Base-by-base conservation (phyloP, 1,284 basidiomycete genomes). In the Moniliophthora roreri region DNA sequence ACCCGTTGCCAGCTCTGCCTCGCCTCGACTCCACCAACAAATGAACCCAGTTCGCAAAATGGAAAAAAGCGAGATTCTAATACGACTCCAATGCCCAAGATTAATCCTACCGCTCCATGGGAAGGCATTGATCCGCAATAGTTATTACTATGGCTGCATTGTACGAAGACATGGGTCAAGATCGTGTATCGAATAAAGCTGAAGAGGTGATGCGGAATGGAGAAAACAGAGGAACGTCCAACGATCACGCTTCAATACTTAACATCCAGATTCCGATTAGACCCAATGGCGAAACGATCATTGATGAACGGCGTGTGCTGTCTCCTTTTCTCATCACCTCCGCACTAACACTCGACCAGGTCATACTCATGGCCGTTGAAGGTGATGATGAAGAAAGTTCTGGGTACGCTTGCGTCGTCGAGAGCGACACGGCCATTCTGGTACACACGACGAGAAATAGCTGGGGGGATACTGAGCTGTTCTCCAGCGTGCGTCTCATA, bases 361-460 rank as follows among this genome's bases (percentile, higher is more conserved):
- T 91, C 88, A 13, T 13, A 82, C 85, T 53, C 85, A 93, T 34
- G 88, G 91, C 61, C 81, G 73, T 77, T 48, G 73, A 74, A 32
- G 73, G 77, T 50, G 72, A 74, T 55, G 80, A 78, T 41, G 78
- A 82, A 49, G 84, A 84, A 41, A 86, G 84, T 1, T 76, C 80
- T 13, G 76, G 81, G 50, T 90, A 91, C 66, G 88, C 86, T 2
- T 87, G 91, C 57, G 77, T 95, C 23, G 87, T 93, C 52, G 92
- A 95, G 66, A 88, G 87, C 0, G 91, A 94, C 61, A 76, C 80
- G 48, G 85, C 85, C 95, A 95, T 66, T 91, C 89, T n/a, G 79
- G 80, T 16, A 88, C 88, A 1, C 92, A 91, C 64, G 82, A 85
- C 39, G 91, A 85, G 70, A 85, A 87, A 53, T 82, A 81, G 56